These are phyloP conservation scores for Colletotrichum tropicicola DNA, from an alignment of 2,329 filamentous ascomycete genomes.

Conservation along the genomic window DNA sequence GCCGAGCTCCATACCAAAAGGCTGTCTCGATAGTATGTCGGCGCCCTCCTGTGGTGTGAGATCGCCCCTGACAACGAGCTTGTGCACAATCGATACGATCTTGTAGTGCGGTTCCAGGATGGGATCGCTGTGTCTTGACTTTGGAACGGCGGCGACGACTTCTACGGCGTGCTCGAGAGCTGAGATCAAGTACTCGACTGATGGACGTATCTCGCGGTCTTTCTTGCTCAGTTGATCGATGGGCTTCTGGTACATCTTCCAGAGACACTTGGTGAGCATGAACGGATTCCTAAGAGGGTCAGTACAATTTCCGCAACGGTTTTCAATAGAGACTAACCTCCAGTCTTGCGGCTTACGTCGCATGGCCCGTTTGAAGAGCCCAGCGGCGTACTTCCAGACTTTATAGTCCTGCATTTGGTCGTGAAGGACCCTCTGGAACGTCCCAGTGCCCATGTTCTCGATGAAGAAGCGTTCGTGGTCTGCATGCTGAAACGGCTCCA, in stretches of 20 bases:
- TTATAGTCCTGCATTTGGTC: slow-evolving; percentile 67
- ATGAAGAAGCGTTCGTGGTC: slow-evolving; percentile 68
- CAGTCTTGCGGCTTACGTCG: slow-evolving; percentile 62
- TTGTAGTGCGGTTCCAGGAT: slow-evolving; percentile 95
- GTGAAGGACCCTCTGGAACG: slow-evolving; percentile 61
- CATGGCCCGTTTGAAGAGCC: slow-evolving; percentile 65
- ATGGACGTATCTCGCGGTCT: slow-evolving; percentile 48
- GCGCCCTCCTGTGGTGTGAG: slow-evolving; percentile 58
- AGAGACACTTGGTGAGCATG: slow-evolving; percentile 70
- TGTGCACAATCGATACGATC: slow-evolving; percentile 82
- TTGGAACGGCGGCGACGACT: slow-evolving; percentile 60
- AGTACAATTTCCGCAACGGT: slow-evolving; percentile 27
- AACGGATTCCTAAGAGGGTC: slow-evolving; percentile 59
- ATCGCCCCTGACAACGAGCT: slow-evolving; percentile 71
- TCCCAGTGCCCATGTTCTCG: slow-evolving; percentile 56
- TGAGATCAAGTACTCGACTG: slow-evolving; percentile 52
- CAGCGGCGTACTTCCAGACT: slow-evolving; percentile 68
- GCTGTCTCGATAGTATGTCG: slow-evolving; percentile 63
- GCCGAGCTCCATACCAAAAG: slow-evolving; percentile 59
- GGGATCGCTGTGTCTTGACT: slow-evolving; percentile 73
- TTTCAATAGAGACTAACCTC: slow-evolving; percentile 53
- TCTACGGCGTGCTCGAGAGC: slow-evolving; percentile 61
- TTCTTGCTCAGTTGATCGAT: slow-evolving; percentile 52
- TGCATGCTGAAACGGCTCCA: slow-evolving; percentile 67
- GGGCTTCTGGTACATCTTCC: slow-evolving; percentile 69